Percentiles rank a stretch among this genome's conserved stretches.
These are phyloP conservation scores for Trametes hirsuta DNA, from an alignment of 1,284 basidiomycete species.

Conservation along the genomic window DNA sequence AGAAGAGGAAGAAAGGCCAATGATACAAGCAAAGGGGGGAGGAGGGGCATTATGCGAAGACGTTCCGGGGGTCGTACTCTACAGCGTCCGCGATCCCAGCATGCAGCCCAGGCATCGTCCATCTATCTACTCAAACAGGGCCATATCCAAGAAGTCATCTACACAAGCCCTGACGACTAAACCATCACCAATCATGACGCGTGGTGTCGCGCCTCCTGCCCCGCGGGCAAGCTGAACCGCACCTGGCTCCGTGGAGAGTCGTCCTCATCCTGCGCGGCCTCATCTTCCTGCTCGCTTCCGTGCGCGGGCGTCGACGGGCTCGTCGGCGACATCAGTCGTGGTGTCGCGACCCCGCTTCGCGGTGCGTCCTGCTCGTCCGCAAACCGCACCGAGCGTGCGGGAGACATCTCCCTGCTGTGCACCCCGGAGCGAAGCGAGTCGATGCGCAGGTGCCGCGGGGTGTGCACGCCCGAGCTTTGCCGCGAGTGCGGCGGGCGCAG, in stretches of 20 bases:
- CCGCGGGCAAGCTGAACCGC: constrained; percentile 31
- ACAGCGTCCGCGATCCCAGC: constrained; percentile 15
- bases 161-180: neutral
- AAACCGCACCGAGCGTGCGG: constrained; percentile 54
- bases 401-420: constrained; percentile 46
- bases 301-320: constrained; percentile 24
- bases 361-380: constrained; percentile 37
- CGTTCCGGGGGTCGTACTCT: constrained; percentile 7
- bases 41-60: constrained; percentile 3
- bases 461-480: constrained; percentile 19
- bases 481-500: constrained; percentile 16
- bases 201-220: constrained; percentile 6
- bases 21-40: neutral
- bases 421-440: constrained; percentile 37
- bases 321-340: constrained; percentile 27
- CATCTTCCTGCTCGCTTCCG: constrained; percentile 11
- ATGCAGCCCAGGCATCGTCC: constrained; percentile 6
- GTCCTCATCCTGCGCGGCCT: neutral
- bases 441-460: constrained; percentile 36
- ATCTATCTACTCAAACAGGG: neutral
- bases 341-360: constrained; percentile 31
- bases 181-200: neutral
- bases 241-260: constrained; percentile 30
- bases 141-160: neutral
- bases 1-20: neutral